A percentile compares a stretch with the other conserved stretches of the same genome.
These are phyloP conservation scores for Aphanomyces euteiches DNA, from an alignment of 352 stramenopile genomes.

Conservation along the genomic window DNA sequence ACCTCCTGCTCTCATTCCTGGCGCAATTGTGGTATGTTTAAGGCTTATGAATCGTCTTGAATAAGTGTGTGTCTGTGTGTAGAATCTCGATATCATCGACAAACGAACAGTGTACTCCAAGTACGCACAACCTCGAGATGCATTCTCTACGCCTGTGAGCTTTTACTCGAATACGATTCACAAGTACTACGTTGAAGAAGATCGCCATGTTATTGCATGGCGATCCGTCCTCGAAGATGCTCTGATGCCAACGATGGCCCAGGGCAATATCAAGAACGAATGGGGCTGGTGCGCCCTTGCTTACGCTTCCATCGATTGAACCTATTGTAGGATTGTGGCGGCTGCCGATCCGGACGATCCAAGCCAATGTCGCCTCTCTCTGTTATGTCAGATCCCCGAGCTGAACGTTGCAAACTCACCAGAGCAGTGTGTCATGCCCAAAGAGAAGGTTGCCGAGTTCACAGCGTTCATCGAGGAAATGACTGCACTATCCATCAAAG, in stretches of 20 bases:
- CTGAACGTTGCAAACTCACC: no score
- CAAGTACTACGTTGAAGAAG: slow-evolving; percentile 8
- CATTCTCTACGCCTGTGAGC: no score
- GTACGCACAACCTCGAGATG: background rate
- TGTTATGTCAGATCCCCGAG: background rate
- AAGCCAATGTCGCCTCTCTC: background rate
- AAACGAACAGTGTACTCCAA: slow-evolving; percentile 10
- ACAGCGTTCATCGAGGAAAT: no score
- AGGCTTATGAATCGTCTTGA: background rate
- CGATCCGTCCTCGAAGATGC: slow-evolving; percentile 16
- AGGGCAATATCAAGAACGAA: slow-evolving; percentile 13
- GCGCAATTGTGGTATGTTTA: background rate
- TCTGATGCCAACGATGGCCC: slow-evolving; percentile 8
- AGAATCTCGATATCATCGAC: slow-evolving; percentile 12
- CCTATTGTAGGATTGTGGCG: slow-evolving; percentile 7
- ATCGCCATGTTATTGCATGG: slow-evolving; percentile 21
- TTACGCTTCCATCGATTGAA: background rate
- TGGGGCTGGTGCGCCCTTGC: slow-evolving; percentile 12
- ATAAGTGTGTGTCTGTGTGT: background rate
- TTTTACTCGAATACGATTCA: slow-evolving; percentile 6
- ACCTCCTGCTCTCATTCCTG: background rate
- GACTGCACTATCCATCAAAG: no score
- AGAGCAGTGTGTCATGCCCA: no score
- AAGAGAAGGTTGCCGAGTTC: no score
- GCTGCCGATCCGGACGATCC: background rate